Evolutionary conservation across 352 stramenopile species (phyloP).

Genomic region (Lagenidium giganteum): DNA sequence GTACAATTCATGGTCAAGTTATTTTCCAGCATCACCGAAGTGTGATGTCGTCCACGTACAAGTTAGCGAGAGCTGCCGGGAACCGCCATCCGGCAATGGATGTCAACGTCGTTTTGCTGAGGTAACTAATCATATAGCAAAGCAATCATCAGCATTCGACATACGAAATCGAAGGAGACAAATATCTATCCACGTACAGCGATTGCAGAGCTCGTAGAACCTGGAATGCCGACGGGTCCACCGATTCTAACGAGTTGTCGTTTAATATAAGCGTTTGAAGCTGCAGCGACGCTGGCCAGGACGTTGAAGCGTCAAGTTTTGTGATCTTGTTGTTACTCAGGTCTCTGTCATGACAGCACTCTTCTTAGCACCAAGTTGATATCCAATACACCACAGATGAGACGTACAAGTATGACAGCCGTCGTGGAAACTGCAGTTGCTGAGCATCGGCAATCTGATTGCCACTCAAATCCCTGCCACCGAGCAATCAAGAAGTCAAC

Average conservation of each 20-base stretch:
- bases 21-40: too few relatives aligned
- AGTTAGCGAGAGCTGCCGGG: constrained; percentile 29
- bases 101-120: constrained; percentile 29
- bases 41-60: too few relatives aligned
- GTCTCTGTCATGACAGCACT: constrained; percentile 17
- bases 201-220: constrained; percentile 41
- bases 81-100: too few relatives aligned
- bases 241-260: constrained; percentile 30
- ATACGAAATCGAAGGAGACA: background rate
- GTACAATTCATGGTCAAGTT: too few relatives aligned
- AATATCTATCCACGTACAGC: constrained; percentile 26
- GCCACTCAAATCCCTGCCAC: constrained; percentile 12
- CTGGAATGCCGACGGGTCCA: constrained; percentile 37
- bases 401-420: too few relatives aligned
- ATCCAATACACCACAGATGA: too few relatives aligned
- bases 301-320: constrained; percentile 17
- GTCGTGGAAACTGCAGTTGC: too few relatives aligned
- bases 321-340: constrained; percentile 39
- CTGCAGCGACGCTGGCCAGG: constrained; percentile 36
- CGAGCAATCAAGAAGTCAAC: background rate
- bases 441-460: constrained; percentile 13
- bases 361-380: too few relatives aligned
- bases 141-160: constrained; percentile 1
- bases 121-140: too few relatives aligned
- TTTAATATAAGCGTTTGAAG: constrained; percentile 62